Conservation (phyloP, 2,329 filamentous ascomycete genomes). For the Lojkania enalia region DNA sequence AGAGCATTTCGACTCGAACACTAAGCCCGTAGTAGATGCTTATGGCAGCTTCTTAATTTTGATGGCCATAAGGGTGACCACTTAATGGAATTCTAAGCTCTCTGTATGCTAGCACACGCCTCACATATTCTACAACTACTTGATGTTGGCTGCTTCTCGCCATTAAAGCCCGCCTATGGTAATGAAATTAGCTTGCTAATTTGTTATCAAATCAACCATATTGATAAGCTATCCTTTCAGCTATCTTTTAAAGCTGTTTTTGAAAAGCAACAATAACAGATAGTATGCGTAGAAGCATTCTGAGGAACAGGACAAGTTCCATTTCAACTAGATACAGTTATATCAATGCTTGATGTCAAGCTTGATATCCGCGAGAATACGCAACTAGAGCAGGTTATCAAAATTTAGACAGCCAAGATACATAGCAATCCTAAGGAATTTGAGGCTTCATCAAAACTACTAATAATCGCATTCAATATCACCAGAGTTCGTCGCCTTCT, state of each 20-base stretch:
- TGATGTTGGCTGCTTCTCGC: conserved; percentile 28
- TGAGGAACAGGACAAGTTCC: conserved; percentile 36
- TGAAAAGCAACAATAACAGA: conserved; percentile 24
- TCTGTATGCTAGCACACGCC: conserved; percentile 37
- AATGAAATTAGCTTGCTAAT: no score
- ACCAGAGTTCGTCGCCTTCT: background rate
- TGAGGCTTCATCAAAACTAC: background rate
- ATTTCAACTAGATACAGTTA: conserved; percentile 35
- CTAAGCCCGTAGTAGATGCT: no score
- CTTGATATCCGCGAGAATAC: conserved; percentile 15
- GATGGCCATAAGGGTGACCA: conserved; percentile 42
- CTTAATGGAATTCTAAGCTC: conserved; percentile 36
- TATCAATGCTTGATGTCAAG: conserved; percentile 34
- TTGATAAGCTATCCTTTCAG: conserved; percentile 24
- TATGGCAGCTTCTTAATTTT: conserved; percentile 41
- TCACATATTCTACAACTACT: conserved; percentile 44
- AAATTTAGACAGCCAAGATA: background rate
- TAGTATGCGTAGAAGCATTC: conserved; percentile 37
- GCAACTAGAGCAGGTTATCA: background rate
- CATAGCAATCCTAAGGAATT: background rate
- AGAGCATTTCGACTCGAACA: no score
- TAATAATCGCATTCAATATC: background rate
- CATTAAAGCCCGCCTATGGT: conserved; percentile 37
- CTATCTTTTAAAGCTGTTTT: conserved; percentile 28
- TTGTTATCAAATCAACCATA: conserved; percentile 35